Conservation (phyloP, 108 stramenopile species). For the Bacterosira constricta region DNA sequence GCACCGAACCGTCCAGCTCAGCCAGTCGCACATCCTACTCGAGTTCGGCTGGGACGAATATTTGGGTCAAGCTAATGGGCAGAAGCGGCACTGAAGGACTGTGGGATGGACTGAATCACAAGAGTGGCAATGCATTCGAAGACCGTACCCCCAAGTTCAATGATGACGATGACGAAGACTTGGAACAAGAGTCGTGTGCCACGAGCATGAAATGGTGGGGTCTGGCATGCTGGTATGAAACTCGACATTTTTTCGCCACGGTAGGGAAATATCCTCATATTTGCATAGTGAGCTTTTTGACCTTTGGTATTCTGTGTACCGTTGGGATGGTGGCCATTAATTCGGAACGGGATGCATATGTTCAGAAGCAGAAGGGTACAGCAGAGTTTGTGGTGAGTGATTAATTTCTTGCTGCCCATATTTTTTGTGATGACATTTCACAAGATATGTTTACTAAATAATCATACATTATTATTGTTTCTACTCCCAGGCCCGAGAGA, state of each 20-base stretch:
- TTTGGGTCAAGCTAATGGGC: slow-evolving; percentile 15
- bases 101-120: background rate
- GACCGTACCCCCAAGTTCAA: too few relatives aligned
- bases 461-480: background rate
- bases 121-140: too few relatives aligned
- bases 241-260: slow-evolving; percentile 8
- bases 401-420: background rate
- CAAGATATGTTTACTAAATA: background rate
- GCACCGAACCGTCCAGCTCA: background rate
- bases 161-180: background rate
- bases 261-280: slow-evolving; percentile 19
- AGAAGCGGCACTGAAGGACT: slow-evolving; percentile 10
- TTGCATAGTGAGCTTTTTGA: background rate
- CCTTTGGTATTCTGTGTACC: slow-evolving; percentile 12
- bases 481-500: slow-evolving; percentile 26
- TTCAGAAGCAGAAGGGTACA: slow-evolving; percentile 12
- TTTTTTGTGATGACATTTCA: too few relatives aligned
- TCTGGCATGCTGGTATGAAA: slow-evolving; percentile 15
- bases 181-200: background rate
- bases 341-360: background rate
- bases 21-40: background rate
- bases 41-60: background rate
- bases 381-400: slow-evolving; percentile 39
- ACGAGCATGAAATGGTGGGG: background rate
- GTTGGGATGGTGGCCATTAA: slow-evolving; percentile 28